phyloP scores from a whole-genome alignment of 305 asterid species.

The Lippia alba region DNA sequence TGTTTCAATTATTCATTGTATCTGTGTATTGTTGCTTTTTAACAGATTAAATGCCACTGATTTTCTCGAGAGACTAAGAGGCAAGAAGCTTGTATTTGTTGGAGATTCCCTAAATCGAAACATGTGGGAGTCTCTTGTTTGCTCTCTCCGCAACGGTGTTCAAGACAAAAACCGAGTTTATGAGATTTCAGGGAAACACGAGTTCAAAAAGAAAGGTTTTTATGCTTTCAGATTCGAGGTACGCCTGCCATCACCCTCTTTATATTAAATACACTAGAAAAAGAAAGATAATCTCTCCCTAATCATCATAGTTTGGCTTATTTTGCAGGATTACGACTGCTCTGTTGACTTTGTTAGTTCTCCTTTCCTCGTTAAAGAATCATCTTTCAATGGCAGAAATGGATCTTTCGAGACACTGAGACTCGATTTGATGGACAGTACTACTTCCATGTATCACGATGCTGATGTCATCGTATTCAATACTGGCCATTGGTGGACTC shows the following conservation, averaged over 20 bases:
- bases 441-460: constrained; percentile 85
- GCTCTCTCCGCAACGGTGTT: constrained; percentile 77
- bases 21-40: constrained; percentile 23
- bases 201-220: constrained; percentile 88
- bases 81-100: constrained; percentile 74
- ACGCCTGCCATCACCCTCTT: constrained; percentile 33
- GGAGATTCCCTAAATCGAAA: constrained; percentile 94
- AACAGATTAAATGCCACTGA: constrained; percentile 80
- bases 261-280: not conserved
- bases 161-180: constrained; percentile 68
- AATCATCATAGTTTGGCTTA: constrained; percentile 22
- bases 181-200: constrained; percentile 88
- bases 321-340: constrained; percentile 82
- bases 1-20: constrained; percentile 2
- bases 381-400: constrained; percentile 56
- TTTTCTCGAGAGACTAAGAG: constrained; percentile 86
- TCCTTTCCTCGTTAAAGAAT: constrained; percentile 83
- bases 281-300: not conserved
- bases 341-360: constrained; percentile 85
- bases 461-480: constrained; percentile 87
- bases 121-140: constrained; percentile 98
- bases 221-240: constrained; percentile 95
- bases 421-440: constrained; percentile 79
- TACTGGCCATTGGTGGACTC: constrained; percentile 99
- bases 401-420: constrained; percentile 80